Conservation (phyloP, 768 basidiomycete genomes). For the Russula abietina region DNA sequence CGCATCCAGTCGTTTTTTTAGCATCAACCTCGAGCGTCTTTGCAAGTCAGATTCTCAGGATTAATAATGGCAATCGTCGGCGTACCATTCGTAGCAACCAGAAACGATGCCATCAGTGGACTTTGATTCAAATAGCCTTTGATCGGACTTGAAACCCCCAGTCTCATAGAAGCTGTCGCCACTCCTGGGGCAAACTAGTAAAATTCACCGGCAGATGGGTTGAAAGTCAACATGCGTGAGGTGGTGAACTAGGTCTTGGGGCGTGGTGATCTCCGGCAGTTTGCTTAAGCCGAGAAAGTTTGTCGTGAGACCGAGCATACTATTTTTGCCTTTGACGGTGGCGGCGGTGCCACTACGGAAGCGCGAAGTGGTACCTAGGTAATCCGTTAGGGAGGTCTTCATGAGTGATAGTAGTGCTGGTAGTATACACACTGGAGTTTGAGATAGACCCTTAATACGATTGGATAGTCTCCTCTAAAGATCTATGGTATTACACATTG, state of each 20-base stretch:
- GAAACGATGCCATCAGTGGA: conserved; percentile 90
- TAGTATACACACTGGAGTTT: background rate
- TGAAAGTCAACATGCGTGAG: too few species aligned
- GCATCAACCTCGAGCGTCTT: too few species aligned
- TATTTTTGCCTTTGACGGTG: conserved; percentile 46
- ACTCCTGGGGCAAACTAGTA: conserved; percentile 88
- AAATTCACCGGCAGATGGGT: too few species aligned
- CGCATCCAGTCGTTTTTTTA: too few species aligned
- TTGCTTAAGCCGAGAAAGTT: conserved; percentile 73
- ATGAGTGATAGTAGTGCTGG: background rate
- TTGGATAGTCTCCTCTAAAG: background rate
- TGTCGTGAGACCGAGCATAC: conserved; percentile 57
- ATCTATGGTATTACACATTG: background rate
- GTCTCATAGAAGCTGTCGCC: conserved; percentile 95
- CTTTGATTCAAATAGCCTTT: conserved; percentile 94
- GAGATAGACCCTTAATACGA: background rate
- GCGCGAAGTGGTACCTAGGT: too few species aligned
- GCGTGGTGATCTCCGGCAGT: conserved; percentile 89
- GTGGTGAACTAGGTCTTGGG: conserved; percentile 81
- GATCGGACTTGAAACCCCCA: conserved; percentile 90
- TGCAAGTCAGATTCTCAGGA: conserved; percentile 71
- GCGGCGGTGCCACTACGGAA: conserved; percentile 36
- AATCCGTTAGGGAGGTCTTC: background rate
- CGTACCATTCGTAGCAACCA: conserved; percentile 97
- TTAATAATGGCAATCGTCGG: conserved; percentile 95